Conservation (phyloP, 129 eudicot genomes). For the Centella asiatica region DNA sequence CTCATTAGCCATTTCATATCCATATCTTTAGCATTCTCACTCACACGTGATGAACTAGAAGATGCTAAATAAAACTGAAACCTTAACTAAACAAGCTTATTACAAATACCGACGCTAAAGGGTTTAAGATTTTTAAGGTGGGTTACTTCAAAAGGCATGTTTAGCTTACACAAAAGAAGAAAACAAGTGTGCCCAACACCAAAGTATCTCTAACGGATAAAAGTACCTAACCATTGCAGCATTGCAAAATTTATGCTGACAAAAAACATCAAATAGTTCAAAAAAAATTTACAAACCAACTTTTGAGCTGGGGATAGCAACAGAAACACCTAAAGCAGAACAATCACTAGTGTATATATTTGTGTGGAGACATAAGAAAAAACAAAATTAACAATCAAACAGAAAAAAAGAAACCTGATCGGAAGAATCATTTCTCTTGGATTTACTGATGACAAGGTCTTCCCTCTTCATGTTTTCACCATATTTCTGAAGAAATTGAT, state of each 20-base stretch:
- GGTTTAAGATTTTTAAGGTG: background rate
- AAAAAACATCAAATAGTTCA: background rate
- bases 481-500: conserved; percentile 50
- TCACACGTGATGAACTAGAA: too few relatives aligned
- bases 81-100: background rate
- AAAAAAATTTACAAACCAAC: background rate
- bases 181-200: background rate
- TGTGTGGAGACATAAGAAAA: background rate
- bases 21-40: too few relatives aligned
- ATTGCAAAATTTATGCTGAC: too few relatives aligned
- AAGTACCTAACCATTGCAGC: background rate
- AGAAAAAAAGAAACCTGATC: conserved; percentile 40
- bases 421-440: conserved; percentile 40
- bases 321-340: background rate
- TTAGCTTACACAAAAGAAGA: background rate
- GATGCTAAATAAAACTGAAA: too few relatives aligned
- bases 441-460: conserved; percentile 55
- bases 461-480: conserved; percentile 87
- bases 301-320: background rate
- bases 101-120: background rate
- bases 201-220: background rate
- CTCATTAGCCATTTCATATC: too few relatives aligned
- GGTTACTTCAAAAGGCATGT: background rate
- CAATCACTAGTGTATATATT: background rate
- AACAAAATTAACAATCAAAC: too few relatives aligned